phyloP scores from a whole-genome alignment of 129 eudicot genomes.

The Saposhnikovia divaricata region DNA sequence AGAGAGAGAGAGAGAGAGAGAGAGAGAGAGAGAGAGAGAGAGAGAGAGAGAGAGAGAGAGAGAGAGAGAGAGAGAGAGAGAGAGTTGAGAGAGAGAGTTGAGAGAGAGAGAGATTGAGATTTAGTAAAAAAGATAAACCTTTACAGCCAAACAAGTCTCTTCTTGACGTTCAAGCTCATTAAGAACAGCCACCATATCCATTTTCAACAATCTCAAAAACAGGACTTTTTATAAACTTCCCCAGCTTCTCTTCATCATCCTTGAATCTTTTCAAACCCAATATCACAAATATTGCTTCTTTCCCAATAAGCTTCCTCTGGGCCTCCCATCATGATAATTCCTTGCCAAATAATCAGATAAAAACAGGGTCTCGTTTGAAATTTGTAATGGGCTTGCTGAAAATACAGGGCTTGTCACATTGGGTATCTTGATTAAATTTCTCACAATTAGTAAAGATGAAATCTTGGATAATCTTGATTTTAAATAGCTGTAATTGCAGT shows the following conservation, averaged over 20 bases:
- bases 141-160: slow-evolving; percentile 68
- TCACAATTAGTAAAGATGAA: slow-evolving; percentile 8
- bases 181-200: slow-evolving; percentile 84
- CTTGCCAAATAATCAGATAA: slow-evolving; percentile 8
- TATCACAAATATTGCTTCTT: slow-evolving; percentile 70
- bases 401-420: slow-evolving; percentile 11
- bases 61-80: background rate
- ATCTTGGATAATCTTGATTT: slow-evolving; percentile 23
- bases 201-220: slow-evolving; percentile 70
- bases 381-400: slow-evolving; percentile 7
- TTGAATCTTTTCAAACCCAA: no score
- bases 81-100: no score
- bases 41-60: no score
- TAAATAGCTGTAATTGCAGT: slow-evolving; percentile 19
- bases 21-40: no score
- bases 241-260: no score
- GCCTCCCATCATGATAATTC: slow-evolving; percentile 74
- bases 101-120: no score
- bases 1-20: background rate
- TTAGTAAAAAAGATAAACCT: slow-evolving; percentile 32
- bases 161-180: slow-evolving; percentile 83
- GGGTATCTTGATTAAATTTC: slow-evolving; percentile 20
- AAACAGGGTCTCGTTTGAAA: slow-evolving; percentile 8
- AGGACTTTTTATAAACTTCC: slow-evolving; percentile 50
- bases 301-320: slow-evolving; percentile 88